Evolutionary conservation across 768 basidiomycete species (phyloP).

Genomic region (Multifurca ochricompacta): DNA sequence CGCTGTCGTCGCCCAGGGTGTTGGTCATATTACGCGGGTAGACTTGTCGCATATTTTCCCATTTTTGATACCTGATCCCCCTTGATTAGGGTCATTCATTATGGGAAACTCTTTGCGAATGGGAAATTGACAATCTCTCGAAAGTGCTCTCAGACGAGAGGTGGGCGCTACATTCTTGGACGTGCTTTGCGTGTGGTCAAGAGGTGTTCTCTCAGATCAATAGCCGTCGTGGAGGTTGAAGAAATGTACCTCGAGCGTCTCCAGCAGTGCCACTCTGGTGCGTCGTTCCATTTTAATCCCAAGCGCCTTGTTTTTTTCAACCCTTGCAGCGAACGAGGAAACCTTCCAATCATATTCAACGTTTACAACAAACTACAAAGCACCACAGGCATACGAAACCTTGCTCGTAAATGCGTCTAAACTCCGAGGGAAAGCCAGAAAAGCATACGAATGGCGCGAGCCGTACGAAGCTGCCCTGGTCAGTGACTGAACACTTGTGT

Average conservation of each 20-base stretch:
- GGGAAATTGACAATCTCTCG: constrained; percentile 63
- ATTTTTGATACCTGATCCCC: neutral
- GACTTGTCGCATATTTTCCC: constrained; percentile 7
- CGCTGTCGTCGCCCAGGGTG: constrained; percentile 47
- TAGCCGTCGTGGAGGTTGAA: constrained; percentile 46
- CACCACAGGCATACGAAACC: constrained; percentile 68
- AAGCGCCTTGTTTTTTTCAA: neutral
- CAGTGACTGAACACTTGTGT: constrained; percentile 19
- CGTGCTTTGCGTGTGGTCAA: neutral
- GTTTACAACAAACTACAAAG: constrained; percentile 75
- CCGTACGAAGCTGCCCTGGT: constrained; percentile 54
- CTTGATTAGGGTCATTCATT: constrained; percentile 52
- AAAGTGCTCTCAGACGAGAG: constrained; percentile 38
- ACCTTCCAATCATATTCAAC: constrained; percentile 83
- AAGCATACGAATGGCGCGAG: constrained; percentile 59
- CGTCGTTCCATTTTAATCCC: constrained; percentile 17
- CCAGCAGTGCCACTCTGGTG: constrained; percentile 69
- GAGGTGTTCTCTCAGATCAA: constrained; percentile 28
- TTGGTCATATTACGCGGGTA: constrained; percentile 59
- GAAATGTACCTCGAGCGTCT: constrained; percentile 57
- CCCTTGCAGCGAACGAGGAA: constrained; percentile 58
- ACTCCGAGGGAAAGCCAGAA: constrained; percentile 50
- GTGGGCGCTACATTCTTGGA: constrained; percentile 27
- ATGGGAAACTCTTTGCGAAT: constrained; percentile 67
- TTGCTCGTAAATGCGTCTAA: constrained; percentile 74